These are phyloP conservation scores for Torulaspora microellipsoides DNA, from an alignment of 805 yeast species.

Conservation along the genomic window DNA sequence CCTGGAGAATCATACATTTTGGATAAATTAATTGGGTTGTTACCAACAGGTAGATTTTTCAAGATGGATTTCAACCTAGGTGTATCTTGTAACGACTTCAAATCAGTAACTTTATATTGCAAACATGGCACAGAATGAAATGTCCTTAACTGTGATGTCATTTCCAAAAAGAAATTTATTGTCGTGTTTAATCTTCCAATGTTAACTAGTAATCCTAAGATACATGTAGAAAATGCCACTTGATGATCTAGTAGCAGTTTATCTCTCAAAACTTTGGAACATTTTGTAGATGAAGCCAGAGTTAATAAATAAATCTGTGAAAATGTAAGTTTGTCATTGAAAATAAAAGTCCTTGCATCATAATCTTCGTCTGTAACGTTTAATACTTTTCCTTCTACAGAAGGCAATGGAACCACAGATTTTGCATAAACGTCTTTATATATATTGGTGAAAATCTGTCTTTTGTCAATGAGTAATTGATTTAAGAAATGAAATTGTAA, in stretches of 20 bases:
- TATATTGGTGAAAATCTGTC: constrained; percentile 63
- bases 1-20: constrained; percentile 68
- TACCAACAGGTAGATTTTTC: constrained; percentile 42
- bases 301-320: constrained; percentile 80
- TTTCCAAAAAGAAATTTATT: constrained; percentile 87
- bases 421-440: constrained; percentile 41
- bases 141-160: constrained; percentile 89
- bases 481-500: constrained; percentile 77
- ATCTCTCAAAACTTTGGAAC: constrained; percentile 78
- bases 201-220: constrained; percentile 82
- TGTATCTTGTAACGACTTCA: constrained; percentile 87
- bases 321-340: constrained; percentile 57
- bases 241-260: constrained; percentile 59
- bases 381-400: constrained; percentile 32
- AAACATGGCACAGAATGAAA: constrained; percentile 90
- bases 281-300: constrained; percentile 74
- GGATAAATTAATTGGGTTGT: constrained; percentile 38
- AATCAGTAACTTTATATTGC: constrained; percentile 47
- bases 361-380: constrained; percentile 33
- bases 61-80: constrained; percentile 87
- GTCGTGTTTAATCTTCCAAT: constrained; percentile 95
- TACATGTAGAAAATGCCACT: constrained; percentile 65
- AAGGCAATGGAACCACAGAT: constrained; percentile 31
- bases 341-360: constrained; percentile 36
- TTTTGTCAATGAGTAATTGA: constrained; percentile 57